Base-by-base conservation (phyloP, 1,139 yeast genomes). In the Petasospora rhodanensis region DNA sequence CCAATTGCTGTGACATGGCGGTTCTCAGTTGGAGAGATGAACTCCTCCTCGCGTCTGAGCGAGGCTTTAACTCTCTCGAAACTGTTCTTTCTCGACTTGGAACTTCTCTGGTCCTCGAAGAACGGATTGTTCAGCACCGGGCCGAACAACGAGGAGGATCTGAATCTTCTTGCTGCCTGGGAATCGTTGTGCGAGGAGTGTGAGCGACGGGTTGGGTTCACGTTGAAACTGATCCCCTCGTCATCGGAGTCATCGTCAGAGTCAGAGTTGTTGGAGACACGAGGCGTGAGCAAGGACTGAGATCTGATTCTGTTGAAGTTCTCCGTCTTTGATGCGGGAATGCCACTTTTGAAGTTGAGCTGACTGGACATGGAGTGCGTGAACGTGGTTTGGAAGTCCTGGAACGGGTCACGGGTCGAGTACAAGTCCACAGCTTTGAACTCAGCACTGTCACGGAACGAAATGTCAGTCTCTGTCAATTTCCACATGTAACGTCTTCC, bases 121-220 rank as follows among this genome's bases (percentile, higher is more conserved):
- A 45, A 40, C 22, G 49, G 45, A 18, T 37, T 43, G 19, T 34
- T 44, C 22, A 42, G 10, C 14, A 32, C 32, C 7, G 53, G 54
- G 14, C 52, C 52, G 36, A 48, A 48, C 22, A 49, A 29, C 6
- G 51, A 45, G 11, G 45, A 27, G 2, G 55, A 49, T 41, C 55
- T 46, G 24, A 39, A 47, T 29, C 55, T 46, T 33, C 38, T 43
- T 12, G 41, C 37, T 11, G 41, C 31, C 17, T 39, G 38, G 6
- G 16, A 13, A 14, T 31, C 14, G 12, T 19, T 23, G 7, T 25
- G 23, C 1, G 22, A 9, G 1, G 43, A 34, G 6, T 19, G 20
- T 5, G 35, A 25, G n/a, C 38, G 29, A 14, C 33, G 31, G 2
- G 41, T 18, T 10, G 37, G 32, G 5, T 13, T 17, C 2, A 35